Evolutionary conservation across 331 rosid species (phyloP), one percentile per base, ranked within the genome.

Genomic region (Prunus yedoensis): DNA sequence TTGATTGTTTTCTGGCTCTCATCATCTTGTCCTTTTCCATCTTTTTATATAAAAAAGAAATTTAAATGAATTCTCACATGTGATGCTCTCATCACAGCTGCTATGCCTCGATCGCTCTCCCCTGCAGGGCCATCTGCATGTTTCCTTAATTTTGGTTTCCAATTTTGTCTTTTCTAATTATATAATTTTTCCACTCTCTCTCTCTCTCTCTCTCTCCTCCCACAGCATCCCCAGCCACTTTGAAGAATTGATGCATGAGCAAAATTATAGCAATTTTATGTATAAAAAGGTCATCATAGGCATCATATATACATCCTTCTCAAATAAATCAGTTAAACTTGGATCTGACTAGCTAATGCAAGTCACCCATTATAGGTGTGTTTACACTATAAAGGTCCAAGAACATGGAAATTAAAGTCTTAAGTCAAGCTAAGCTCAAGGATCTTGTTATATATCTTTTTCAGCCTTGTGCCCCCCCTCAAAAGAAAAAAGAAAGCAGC

Each of bases 171-270:
- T 51, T 45, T 54, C 61, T 61, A 60, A 27, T 25, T 60, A 60
- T 25, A 38, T 43, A 43, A 45, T 8, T 71, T 14, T 71, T 20
- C 23, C 35, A 49, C 41, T 0, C 41, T 35, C 10, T 66, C 38
- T 0, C 41, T 35, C n/a, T n/a, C n/a, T n/a, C 10, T 66, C 41
- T 68, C 57, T 77, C 81, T 75, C 73, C 58, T 72, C 53, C 78
- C 52, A 57, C 70, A 61, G 51, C 61, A 28, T 16, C 59, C 51
- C 70, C n/a, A 49, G 73, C 18, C 27, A 60, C 28, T 25, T 46
- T 50, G 76, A 77, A 87, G 56, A 77, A 74, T 77, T 79, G 70
- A 75, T 74, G 88, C 78, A 73, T 72, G 73, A 76, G 77, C 58
- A 79, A 2, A 52, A 8, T 65, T 35, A 72, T 57, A 25, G 23